Evolutionary conservation across 2,329 filamentous ascomycete species (phyloP), one percentile per base, ranked within the genome.

Genomic region (Blumeriella jaapii): DNA sequence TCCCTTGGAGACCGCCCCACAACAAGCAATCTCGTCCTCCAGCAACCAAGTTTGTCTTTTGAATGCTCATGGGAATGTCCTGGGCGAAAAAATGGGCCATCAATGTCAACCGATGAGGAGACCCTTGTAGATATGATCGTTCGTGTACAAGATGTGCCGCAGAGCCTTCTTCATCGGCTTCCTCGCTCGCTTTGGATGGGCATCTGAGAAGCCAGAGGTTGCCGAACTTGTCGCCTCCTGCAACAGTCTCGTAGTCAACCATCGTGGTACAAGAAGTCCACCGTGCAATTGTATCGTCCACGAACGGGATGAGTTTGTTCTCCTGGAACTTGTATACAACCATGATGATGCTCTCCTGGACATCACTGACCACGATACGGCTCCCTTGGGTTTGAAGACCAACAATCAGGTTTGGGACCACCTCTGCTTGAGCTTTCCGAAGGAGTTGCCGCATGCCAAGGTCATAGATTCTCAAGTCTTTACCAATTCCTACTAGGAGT

Each of bases 211-310:
- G 73, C 78, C 86, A 98, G 11, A 98, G 61, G 52, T 98, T 98
- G 41, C 91, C 93, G 47, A 98, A 99, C 56, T 95, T 96, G 63
- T 99, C 91, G 22, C 89, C 89, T 22, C 89, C 91, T 2, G 86
- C 87, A 15, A 83, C 77, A 1, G 91, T 93, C 57, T 98, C 91
- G 59, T 98, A 99, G 60, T 99, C 91, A 2, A 96, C 78, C 85
- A 98, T 94, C 2, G 86, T 73, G 1, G 82, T 81, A 48, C 82
- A 82, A 1, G 85, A 93, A 1, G 85, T 93, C 83, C 87, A 96
- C 19, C 91, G 77, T 32, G 86, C 70, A 41, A 95, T 71, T 5
- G 78, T 81, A 56, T 99, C 91, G 55, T 98, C 91, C 12, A 74
- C 83, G 52, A 98, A 98, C 0, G 89, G 82, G 40, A 98, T 93